These are phyloP conservation scores for Ophiognomonia clavigignenti-juglandacearum DNA, from an alignment of 2,329 filamentous ascomycete species.

Conservation along the genomic window DNA sequence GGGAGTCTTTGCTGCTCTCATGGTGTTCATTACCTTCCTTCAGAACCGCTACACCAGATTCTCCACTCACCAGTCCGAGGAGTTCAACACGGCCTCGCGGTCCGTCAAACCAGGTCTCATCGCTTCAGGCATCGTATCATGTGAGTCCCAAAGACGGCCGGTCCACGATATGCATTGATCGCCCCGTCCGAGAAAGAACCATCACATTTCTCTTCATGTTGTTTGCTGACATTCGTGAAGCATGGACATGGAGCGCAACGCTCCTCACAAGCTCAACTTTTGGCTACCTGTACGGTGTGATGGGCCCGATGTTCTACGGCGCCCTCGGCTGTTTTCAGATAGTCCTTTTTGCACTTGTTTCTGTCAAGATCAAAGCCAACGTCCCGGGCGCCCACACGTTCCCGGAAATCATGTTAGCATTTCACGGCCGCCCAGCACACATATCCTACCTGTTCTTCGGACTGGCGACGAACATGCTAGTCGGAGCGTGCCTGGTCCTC, in stretches of 20 bases:
- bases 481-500: conserved; percentile 33
- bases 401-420: conserved; percentile 33
- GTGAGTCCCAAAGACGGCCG: too few relatives aligned
- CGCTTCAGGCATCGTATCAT: conserved; percentile 40
- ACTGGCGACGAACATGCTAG: conserved; percentile 35
- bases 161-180: too few relatives aligned
- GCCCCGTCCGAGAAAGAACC: too few relatives aligned
- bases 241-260: conserved; percentile 45
- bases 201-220: too few relatives aligned
- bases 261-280: conserved; percentile 35
- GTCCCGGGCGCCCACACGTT: conserved; percentile 36
- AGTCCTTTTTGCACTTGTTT: conserved; percentile 34
- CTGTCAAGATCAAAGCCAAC: conserved; percentile 36
- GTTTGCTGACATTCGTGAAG: too few relatives aligned
- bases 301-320: conserved; percentile 36
- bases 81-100: conserved; percentile 42
- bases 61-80: conserved; percentile 37
- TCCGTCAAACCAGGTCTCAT: conserved; percentile 40
- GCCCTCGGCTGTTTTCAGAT: conserved; percentile 35
- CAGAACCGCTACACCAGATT: conserved; percentile 33
- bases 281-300: conserved; percentile 33
- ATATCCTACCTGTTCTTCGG: conserved; percentile 34
- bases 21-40: conserved; percentile 32
- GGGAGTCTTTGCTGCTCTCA: conserved; percentile 30
- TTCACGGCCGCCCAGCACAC: conserved; percentile 33